Evolutionary conservation across 2,329 filamentous ascomycete species (phyloP).

Genomic region (Ceratocystiopsis sp.): DNA sequence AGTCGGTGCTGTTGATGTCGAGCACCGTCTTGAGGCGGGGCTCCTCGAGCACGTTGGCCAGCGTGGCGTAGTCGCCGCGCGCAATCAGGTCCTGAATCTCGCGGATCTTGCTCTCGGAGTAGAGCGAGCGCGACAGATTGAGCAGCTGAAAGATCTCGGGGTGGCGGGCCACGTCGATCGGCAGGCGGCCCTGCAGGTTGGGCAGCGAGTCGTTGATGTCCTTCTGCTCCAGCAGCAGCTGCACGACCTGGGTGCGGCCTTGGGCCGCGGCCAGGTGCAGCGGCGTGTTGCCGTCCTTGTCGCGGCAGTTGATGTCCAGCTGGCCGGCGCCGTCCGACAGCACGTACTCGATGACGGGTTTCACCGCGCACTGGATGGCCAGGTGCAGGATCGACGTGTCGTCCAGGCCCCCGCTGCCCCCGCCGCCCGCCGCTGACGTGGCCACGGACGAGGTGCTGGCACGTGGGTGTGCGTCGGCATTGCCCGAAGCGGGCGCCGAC

Average conservation of each 20-base stretch:
- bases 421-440: constrained; percentile 16
- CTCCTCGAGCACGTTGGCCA: constrained; percentile 72
- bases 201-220: constrained; percentile 75
- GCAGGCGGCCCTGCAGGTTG: constrained; percentile 70
- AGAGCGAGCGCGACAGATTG: constrained; percentile 77
- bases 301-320: constrained; percentile 74
- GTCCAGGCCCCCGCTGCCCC: constrained; percentile 35
- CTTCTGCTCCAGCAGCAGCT: constrained; percentile 64
- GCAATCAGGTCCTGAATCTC: constrained; percentile 68
- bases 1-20: constrained; percentile 83
- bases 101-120: constrained; percentile 70
- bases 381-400: constrained; percentile 86
- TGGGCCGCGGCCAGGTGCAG: constrained; percentile 76
- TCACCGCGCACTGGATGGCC: constrained; percentile 88
- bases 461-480: constrained; percentile 21
- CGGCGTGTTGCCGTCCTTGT: constrained; percentile 87
- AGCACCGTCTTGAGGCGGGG: constrained; percentile 69
- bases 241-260: constrained; percentile 64
- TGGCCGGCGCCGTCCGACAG: constrained; percentile 51
- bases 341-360: constrained; percentile 87
- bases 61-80: constrained; percentile 53
- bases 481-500: neutral
- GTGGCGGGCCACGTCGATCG: constrained; percentile 76
- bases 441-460: constrained; percentile 39
- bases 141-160: constrained; percentile 93